Evolutionary conservation across 208 protist species (phyloP), one percentile per base, ranked within the genome.

Genomic region (Herpetomonas samuelpessoai): DNA sequence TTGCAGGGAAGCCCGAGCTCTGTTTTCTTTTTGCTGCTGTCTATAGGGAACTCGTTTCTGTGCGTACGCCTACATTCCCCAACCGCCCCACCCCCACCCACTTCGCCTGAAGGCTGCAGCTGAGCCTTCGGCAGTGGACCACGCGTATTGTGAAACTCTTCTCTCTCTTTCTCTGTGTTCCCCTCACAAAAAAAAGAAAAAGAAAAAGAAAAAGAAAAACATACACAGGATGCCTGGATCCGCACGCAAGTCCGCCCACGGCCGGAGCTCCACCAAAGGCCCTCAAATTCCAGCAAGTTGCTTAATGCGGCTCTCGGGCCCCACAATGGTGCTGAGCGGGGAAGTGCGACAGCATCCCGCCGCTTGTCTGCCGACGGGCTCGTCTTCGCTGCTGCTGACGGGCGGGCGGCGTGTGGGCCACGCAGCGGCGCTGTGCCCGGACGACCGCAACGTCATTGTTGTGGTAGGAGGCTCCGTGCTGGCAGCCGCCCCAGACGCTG

Each of bases 361-460:
- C 19, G 16, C 31, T 6, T 65, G 58, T 18, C 38, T 47, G 54
- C 16, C n/a, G 1, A 10, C 22, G 9, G 35, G 35, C 35, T 18
- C 35, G 14, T 14, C 35, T 14, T 41, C 35, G 6, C 60, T 74
- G 12, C 24, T 26, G 26, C 46, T 51, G 2, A 71, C 44, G 51
- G 12, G 30, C 22, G 70, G 64, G 18, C 3, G 14, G 30, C 70
- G 70, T 24, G 30, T 47, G 2, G 64, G 64, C 18, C 62, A 61
- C 38, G 25, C 28, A 14, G 61, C 61, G n/a, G 24, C 56, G 21
- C 29, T 76, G 38, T 57, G 63, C 1, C 50, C 70, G 2, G 57
- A 76, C 45, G 62, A 71, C n/a, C 56, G 29, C 3, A 48, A n/a
- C 44, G 3, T 76, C 41, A 70, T 62, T 31, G 70, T 76, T 14